Base-by-base conservation (phyloP, 208 protist genomes). In the Acanthamoeba sp. region DNA sequence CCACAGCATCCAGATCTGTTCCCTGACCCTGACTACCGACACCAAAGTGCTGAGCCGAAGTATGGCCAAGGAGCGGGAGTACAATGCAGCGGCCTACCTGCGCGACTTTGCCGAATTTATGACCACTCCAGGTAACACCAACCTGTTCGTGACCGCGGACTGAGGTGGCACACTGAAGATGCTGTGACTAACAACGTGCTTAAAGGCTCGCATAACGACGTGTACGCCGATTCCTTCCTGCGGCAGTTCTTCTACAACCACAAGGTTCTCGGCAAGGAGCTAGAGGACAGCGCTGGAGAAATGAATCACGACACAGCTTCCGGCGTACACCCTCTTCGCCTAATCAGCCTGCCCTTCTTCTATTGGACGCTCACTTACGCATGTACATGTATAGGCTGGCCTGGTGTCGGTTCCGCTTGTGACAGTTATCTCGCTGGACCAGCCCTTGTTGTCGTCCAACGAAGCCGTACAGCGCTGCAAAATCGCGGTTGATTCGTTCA, bases 121-220 rank as follows among this genome's bases (percentile, higher is more conserved):
- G 93, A 90, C 57, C 48, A 95, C 71, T 5, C 93, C 93, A n/a
- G 93, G 93, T 80, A 45, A n/a, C n/a, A n/a, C n/a, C n/a, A n/a
- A n/a, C 50, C 0, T 55, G 50, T 55, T 0, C 14, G 1, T 55
- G 16, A 24, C 18, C 48, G 16, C 29, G 71, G 36, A 48, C 18
- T 80, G 32, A 2, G n/a, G n/a, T n/a, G n/a, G n/a, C 71, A 1
- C 9, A 9, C 27, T 36, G 29, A 7, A 20, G 36, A 5, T 45
- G 6, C 32, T 80, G 36, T 27, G 62, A 29, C 27, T 69, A 16
- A 36, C 62, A 36, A 9, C 14, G 7, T 80, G 3, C 34, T 80
- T 29, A 1, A 27, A 80, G 76, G 76, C 1, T 78, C 71, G 6
- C 93, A 95, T 57, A 95, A 95, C 48, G 93, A 95, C 45, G 57